A percentile compares a stretch with the other conserved stretches of the same genome.
phyloP scores from a whole-genome alignment of 1,284 basidiomycete genomes.

The Pseudozyma thailandica region DNA sequence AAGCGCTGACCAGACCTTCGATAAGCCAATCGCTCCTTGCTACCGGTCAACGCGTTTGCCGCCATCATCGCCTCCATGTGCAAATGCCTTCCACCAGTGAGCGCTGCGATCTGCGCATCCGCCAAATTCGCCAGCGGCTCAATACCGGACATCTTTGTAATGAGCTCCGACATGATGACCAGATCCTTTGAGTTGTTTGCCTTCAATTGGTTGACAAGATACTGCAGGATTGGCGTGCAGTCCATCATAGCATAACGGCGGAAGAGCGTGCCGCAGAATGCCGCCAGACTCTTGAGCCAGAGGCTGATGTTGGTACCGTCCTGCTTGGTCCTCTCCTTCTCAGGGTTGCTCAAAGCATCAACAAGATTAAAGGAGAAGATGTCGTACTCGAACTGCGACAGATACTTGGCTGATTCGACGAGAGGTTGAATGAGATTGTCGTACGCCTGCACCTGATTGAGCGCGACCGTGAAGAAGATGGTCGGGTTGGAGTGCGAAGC shows the following conservation, averaged over 20 bases:
- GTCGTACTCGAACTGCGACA: slow-evolving; percentile 92
- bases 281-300: slow-evolving; percentile 87
- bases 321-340: slow-evolving; percentile 85
- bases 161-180: slow-evolving; percentile 87
- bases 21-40: slow-evolving; percentile 50
- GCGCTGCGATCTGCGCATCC: slow-evolving; percentile 85
- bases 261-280: slow-evolving; percentile 92
- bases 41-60: slow-evolving; percentile 58
- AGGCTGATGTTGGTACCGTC: slow-evolving; percentile 91
- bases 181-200: slow-evolving; percentile 82
- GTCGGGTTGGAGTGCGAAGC: slow-evolving; percentile 92
- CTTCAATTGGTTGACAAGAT: slow-evolving; percentile 85
- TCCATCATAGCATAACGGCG: slow-evolving; percentile 80
- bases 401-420: slow-evolving; percentile 87
- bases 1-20: slow-evolving; percentile 55
- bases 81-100: slow-evolving; percentile 87
- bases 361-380: slow-evolving; percentile 88
- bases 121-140: slow-evolving; percentile 76
- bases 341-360: slow-evolving; percentile 82
- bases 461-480: slow-evolving; percentile 87
- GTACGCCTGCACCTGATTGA: slow-evolving; percentile 95
- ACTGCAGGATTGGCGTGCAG: slow-evolving; percentile 84
- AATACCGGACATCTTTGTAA: slow-evolving; percentile 94
- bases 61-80: slow-evolving; percentile 79
- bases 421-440: slow-evolving; percentile 92